phyloP scores from a whole-genome alignment of 2,329 filamentous ascomycete species.

The Alternaria ethzedia region DNA sequence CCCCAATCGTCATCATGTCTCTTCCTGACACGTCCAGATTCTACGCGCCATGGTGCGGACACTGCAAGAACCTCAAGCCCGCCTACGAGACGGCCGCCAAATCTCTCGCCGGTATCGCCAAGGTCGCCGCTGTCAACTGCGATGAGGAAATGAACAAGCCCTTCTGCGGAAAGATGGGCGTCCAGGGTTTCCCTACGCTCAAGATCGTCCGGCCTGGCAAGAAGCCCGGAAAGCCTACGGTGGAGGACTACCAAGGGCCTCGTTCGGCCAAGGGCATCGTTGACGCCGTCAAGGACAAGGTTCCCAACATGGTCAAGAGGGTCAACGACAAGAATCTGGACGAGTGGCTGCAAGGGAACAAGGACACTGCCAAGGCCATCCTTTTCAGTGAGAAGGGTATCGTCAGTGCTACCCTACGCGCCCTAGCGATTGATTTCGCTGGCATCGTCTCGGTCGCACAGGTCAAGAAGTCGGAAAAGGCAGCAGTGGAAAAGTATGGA shows the following conservation, averaged over 20 bases:
- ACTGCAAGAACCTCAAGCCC: constrained; percentile 94
- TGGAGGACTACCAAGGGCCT: constrained; percentile 90
- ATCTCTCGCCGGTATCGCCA: constrained; percentile 87
- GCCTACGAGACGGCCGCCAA: constrained; percentile 94
- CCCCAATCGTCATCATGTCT: not conserved
- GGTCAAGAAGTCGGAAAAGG: constrained; percentile 79
- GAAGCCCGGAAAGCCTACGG: constrained; percentile 76
- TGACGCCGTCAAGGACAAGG: constrained; percentile 82
- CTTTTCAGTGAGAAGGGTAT: constrained; percentile 94
- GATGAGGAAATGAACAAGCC: constrained; percentile 92
- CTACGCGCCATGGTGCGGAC: constrained; percentile 97
- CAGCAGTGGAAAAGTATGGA: constrained; percentile 74
- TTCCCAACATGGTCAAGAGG: constrained; percentile 88
- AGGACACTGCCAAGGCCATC: constrained; percentile 79
- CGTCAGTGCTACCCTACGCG: constrained; percentile 80
- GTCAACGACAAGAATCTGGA: constrained; percentile 81
- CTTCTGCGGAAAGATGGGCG: constrained; percentile 82
- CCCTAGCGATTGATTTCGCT: constrained; percentile 89
- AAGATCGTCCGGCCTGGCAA: constrained; percentile 90
- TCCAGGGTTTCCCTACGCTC: constrained; percentile 93
- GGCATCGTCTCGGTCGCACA: constrained; percentile 81
- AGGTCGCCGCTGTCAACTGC: constrained; percentile 93
- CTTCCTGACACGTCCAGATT: constrained; percentile 67
- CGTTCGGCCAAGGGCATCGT: constrained; percentile 86
- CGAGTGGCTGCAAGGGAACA: constrained; percentile 71